Conservation (phyloP, 768 basidiomycete genomes). For the Phlebiopsis flavidoalba region DNA sequence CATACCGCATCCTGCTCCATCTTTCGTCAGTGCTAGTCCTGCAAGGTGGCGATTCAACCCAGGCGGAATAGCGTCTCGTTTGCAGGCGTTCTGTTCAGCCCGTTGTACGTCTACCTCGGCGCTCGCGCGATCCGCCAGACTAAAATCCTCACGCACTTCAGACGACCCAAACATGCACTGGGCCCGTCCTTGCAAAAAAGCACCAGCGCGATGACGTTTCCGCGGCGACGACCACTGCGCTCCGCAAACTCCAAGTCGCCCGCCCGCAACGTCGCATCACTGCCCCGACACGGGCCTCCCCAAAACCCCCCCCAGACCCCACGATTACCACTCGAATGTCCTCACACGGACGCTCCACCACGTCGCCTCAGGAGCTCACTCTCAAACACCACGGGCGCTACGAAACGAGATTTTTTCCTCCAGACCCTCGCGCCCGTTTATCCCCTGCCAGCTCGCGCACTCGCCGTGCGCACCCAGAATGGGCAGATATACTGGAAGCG, state of each 20-base stretch:
- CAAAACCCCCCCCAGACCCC: slow-evolving; percentile 30
- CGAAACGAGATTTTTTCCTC: slow-evolving; percentile 48
- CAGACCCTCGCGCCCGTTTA: slow-evolving; percentile 52
- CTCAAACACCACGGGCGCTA: slow-evolving; percentile 52
- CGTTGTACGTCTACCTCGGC: slow-evolving; percentile 45
- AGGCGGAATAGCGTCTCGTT: slow-evolving; percentile 42
- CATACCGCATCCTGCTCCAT: slow-evolving; percentile 45
- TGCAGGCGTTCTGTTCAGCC: slow-evolving; percentile 46
- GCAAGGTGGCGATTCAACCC: slow-evolving; percentile 33
- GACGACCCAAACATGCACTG: slow-evolving; percentile 40
- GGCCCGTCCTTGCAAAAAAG: slow-evolving; percentile 42
- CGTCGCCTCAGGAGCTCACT: slow-evolving; percentile 69
- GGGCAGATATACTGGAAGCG: slow-evolving; percentile 94
- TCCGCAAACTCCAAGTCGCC: slow-evolving; percentile 41
- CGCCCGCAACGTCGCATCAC: neutral
- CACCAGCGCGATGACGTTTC: slow-evolving; percentile 41
- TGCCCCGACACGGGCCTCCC: neutral
- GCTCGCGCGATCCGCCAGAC: slow-evolving; percentile 16
- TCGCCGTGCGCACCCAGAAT: slow-evolving; percentile 70
- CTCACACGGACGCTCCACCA: slow-evolving; percentile 72
- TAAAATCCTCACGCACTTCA: neutral
- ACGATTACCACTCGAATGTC: slow-evolving; percentile 48
- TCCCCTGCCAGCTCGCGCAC: slow-evolving; percentile 60
- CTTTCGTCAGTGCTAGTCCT: too few species aligned
- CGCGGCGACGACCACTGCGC: slow-evolving; percentile 56